A percentile compares a stretch with the other conserved stretches of the same genome.
Evolutionary conservation across 2,329 filamentous ascomycete genomes (phyloP).

Genomic region (Coniochaeta prunicola): DNA sequence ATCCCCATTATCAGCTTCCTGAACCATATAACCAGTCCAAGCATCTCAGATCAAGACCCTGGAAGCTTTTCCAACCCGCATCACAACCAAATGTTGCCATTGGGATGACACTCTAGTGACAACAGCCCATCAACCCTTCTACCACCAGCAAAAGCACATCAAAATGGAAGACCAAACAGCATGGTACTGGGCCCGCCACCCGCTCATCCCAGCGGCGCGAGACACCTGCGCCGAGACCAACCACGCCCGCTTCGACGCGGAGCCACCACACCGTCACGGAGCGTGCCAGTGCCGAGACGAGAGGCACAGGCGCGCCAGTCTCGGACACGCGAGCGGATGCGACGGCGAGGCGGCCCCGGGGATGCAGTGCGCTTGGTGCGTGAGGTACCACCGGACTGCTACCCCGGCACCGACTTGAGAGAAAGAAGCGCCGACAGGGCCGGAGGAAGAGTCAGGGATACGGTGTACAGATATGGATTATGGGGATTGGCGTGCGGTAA

Average conservation of each 20-base stretch:
- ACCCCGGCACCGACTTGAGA: not conserved
- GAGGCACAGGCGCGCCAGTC: not conserved
- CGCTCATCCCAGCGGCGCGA: not conserved
- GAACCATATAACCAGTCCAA: not conserved
- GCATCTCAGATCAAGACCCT: no score
- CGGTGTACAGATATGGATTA: not conserved
- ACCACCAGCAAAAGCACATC: not conserved
- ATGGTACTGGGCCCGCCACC: not conserved
- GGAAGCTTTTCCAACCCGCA: no score
- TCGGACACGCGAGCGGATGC: not conserved
- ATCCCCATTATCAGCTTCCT: not conserved
- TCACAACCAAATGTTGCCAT: no score
- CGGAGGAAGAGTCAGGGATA: not conserved
- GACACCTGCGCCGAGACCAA: not conserved
- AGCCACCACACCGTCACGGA: not conserved
- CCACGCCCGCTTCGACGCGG: no score
- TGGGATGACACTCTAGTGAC: not conserved
- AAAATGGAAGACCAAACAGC: conserved; percentile 1
- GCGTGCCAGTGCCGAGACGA: not conserved
- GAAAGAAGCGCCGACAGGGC: not conserved
- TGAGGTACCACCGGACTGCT: not conserved
- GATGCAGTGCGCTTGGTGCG: not conserved
- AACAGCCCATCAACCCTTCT: not conserved
- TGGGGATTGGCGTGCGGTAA: no score
- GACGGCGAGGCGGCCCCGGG: not conserved